Conservation (phyloP, 345 rosid species). For the Cardamine occulta region DNA sequence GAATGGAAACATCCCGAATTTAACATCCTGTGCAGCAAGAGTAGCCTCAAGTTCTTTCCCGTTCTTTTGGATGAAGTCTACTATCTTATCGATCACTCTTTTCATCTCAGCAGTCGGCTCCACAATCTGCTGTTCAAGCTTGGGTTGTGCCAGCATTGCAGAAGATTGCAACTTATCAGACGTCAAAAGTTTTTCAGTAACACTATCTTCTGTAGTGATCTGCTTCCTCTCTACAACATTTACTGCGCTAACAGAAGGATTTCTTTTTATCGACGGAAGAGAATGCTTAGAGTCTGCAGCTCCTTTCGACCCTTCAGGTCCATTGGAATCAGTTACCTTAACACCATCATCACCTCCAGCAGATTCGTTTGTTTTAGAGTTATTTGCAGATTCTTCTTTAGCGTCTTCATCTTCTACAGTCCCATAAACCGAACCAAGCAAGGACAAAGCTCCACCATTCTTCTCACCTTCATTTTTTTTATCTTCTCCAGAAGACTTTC, state of each 20-base stretch:
- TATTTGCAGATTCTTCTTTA: slow-evolving; percentile 46
- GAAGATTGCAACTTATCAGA: slow-evolving; percentile 50
- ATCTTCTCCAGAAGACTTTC: slow-evolving; percentile 55
- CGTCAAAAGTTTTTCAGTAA: slow-evolving; percentile 33
- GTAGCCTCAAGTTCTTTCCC: slow-evolving; percentile 86
- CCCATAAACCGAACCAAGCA: slow-evolving; percentile 85
- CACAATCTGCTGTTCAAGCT: slow-evolving; percentile 57
- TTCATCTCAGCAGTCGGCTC: slow-evolving; percentile 91
- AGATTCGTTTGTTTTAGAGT: slow-evolving; percentile 37
- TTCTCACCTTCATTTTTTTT: slow-evolving; percentile 47
- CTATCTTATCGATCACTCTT: slow-evolving; percentile 86
- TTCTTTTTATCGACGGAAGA: slow-evolving; percentile 53
- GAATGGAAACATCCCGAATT: slow-evolving; percentile 85
- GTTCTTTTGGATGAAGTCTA: slow-evolving; percentile 81
- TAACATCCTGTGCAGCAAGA: slow-evolving; percentile 81
- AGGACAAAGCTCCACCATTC: slow-evolving; percentile 74
- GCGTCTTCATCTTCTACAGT: slow-evolving; percentile 86
- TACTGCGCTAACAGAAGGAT: slow-evolving; percentile 51
- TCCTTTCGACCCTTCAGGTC: slow-evolving; percentile 48
- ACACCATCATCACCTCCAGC: slow-evolving; percentile 42
- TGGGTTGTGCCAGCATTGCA: slow-evolving; percentile 40
- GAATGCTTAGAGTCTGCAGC: slow-evolving; percentile 44
- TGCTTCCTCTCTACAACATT: slow-evolving; percentile 54
- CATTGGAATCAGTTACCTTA: slow-evolving; percentile 42
- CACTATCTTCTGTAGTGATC: slow-evolving; percentile 50